Base-by-base conservation (phyloP, 2,329 filamentous ascomycete species). In the Cadophora luteo-olivacea region DNA sequence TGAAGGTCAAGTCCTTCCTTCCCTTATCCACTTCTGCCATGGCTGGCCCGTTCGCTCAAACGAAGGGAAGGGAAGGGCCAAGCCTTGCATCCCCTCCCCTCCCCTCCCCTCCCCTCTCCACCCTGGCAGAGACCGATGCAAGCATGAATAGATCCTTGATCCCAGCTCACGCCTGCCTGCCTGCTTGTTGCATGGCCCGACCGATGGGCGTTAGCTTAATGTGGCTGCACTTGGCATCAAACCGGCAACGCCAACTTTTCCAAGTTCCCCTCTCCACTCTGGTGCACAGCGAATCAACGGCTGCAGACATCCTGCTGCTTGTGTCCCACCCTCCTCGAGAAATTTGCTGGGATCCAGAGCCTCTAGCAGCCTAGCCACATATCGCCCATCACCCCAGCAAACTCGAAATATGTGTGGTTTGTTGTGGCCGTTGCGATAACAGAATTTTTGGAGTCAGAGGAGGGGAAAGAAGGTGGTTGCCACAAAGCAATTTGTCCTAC, bases 161-260 rank as follows among this genome's bases (percentile, higher is more conserved):
- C 38, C 45, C 61, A 24, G 12, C 32, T 32, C n/a, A 16, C 41
- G 12, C 12, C 12, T 54, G 55, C 55, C 24, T 9, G 12, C 12
- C 12, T 54, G 55, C 55, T 38, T 9, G 49, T 41, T 36, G 32
- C 49, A 36, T 64, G 61, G 49, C 51, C 33, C 11, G 33, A 11
- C 33, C 61, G 61, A 58, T 58, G 51, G 32, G 2, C n/a, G 3
- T 64, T 45, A 54, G 61, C 63, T 61, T 61, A 38, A 22, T 54
- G 61, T 64, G 61, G 66, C 61, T 64, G 61, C 52, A 45, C 54
- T 67, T 68, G 66, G 66, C 61, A 49, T 64, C 32, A 60, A 36
- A 64, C 66, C n/a, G 38, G 61, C 33, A 33, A 22, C 55, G 33
- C 55, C 55, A 58, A 58, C 55, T 58, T 58, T 58, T 58, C 32